Conservation (phyloP, 495 filamentous ascomycete genomes). For the Neurospora cerealis region DNA sequence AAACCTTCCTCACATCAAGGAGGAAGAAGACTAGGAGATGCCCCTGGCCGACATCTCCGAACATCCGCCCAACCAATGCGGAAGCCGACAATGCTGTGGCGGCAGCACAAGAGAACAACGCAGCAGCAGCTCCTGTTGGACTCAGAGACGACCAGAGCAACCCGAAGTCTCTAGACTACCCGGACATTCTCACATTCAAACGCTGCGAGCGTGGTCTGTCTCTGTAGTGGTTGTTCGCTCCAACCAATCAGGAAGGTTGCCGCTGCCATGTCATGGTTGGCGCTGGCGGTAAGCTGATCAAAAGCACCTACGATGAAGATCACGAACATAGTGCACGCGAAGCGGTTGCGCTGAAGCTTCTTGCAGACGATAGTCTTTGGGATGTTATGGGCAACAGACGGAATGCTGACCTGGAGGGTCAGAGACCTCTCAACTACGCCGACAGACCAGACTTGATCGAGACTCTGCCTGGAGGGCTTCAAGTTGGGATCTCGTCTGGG, state of each 20-base stretch:
- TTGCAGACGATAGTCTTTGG: background rate
- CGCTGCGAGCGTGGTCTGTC: background rate
- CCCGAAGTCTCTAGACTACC: too few species aligned
- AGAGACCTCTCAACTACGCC: too few species aligned
- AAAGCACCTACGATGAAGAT: too few species aligned
- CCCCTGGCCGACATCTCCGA: background rate
- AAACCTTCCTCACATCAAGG: background rate
- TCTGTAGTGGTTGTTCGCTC: background rate
- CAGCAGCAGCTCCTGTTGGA: too few species aligned
- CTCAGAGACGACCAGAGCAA: background rate
- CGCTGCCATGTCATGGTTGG: background rate
- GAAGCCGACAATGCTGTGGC: too few species aligned
- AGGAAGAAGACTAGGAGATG: background rate
- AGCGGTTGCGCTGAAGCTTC: background rate
- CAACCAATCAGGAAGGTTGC: background rate
- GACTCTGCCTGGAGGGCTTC: too few species aligned
- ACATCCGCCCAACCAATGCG: background rate
- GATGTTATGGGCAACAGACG: background rate
- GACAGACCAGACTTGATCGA: too few species aligned
- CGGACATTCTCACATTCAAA: too few species aligned
- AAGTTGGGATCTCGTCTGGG: too few species aligned
- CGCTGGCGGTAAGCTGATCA: background rate
- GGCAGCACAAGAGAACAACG: too few species aligned
- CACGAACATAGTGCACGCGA: too few species aligned
- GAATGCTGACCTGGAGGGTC: background rate